These are phyloP conservation scores for Chlamydomonas applanata DNA, from an alignment of 139 green algal species.

Conservation along the genomic window DNA sequence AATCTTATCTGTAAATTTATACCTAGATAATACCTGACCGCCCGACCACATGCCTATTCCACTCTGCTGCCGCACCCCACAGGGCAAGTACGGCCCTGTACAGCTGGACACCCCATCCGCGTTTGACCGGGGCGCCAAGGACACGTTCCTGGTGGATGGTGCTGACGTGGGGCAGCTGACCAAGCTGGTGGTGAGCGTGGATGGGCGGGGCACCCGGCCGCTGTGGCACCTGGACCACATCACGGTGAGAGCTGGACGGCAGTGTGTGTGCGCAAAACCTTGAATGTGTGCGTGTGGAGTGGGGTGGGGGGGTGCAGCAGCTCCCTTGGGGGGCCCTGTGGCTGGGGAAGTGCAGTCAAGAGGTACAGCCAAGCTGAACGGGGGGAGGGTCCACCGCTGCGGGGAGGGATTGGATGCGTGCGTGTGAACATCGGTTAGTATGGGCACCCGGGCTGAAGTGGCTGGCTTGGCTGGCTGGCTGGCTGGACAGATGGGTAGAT, in stretches of 20 bases:
- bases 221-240: conserved; percentile 43
- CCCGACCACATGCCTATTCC: too few species aligned
- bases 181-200: conserved; percentile 14
- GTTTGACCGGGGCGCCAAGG: conserved; percentile 40
- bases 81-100: conserved; percentile 33
- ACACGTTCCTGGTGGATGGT: conserved; percentile 24
- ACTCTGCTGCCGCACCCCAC: too few species aligned
- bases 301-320: background rate
- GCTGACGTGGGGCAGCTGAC: conserved; percentile 33
- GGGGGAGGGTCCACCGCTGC: too few species aligned
- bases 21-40: too few species aligned
- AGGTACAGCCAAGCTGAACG: too few species aligned
- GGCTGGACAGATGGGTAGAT: too few species aligned
- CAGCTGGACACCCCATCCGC: conserved; percentile 44
- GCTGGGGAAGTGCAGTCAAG: too few species aligned
- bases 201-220: conserved; percentile 27
- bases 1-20: too few species aligned
- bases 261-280: background rate
- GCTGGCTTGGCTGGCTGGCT: too few species aligned
- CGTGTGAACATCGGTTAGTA: too few species aligned
- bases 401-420: too few species aligned
- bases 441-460: too few species aligned
- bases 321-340: background rate
- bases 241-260: conserved; percentile 18
- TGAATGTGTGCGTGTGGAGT: background rate